Evolutionary conservation across 176 grass and related monocot genomes (phyloP).

Genomic region (Cymbopogon citratus): DNA sequence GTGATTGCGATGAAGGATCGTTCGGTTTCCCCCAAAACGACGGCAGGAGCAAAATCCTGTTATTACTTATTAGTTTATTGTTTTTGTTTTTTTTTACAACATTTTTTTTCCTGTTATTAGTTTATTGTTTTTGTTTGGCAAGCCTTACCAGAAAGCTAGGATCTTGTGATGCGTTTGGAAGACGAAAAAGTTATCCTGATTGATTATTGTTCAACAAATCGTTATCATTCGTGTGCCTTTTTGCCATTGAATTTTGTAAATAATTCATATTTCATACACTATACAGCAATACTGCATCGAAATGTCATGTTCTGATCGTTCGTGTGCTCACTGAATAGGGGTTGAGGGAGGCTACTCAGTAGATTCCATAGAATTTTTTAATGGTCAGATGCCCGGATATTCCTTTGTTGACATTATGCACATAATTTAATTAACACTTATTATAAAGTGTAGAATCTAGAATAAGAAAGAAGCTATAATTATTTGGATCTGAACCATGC

Average conservation of each 20-base stretch:
- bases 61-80: not conserved
- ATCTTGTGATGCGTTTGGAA: not conserved
- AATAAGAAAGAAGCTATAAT: not conserved
- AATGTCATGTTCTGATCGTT: not conserved
- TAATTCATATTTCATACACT: not conserved
- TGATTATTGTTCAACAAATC: not conserved
- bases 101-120: not conserved
- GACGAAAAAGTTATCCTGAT: not conserved
- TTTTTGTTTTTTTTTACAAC: too few relatives aligned
- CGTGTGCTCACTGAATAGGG: not conserved
- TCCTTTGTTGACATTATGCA: not conserved
- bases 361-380: not conserved
- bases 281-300: not conserved
- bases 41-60: not conserved
- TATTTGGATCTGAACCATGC: not conserved
- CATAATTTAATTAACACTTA: not conserved
- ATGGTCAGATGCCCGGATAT: not conserved
- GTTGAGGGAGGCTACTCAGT: not conserved
- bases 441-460: not conserved
- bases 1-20: not conserved
- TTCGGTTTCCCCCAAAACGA: not conserved
- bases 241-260: not conserved
- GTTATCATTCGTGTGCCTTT: not conserved
- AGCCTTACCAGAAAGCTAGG: not conserved
- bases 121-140: not conserved